Percentiles rank a stretch among this genome's conserved stretches.
Conservation (phyloP, 1,284 basidiomycete species). For the Apiotrichum veenhuisii region DNA sequence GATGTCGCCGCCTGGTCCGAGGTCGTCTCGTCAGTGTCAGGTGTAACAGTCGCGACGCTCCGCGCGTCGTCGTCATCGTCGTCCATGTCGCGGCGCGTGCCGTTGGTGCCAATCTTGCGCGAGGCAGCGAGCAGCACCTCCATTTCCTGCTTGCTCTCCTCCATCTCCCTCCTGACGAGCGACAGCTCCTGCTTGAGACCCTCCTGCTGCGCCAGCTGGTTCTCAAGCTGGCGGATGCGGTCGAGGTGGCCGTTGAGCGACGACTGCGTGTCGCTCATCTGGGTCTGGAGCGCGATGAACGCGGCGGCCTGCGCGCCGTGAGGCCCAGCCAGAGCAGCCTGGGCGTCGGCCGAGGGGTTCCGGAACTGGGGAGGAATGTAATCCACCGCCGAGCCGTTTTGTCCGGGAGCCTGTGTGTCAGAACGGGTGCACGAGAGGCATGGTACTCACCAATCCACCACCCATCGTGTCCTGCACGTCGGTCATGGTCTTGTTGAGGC, state of each 20-base stretch:
- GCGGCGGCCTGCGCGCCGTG: slow-evolving; percentile 46
- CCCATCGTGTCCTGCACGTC: slow-evolving; percentile 91
- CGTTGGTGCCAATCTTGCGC: slow-evolving; percentile 31
- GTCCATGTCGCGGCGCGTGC: slow-evolving; percentile 54
- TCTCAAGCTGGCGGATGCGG: slow-evolving; percentile 78
- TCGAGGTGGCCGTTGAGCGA: slow-evolving; percentile 76
- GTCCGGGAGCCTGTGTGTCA: slow-evolving; percentile 50
- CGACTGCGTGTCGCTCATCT: slow-evolving; percentile 80
- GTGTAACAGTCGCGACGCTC: slow-evolving; percentile 44
- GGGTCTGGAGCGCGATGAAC: slow-evolving; percentile 67
- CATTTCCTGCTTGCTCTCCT: slow-evolving; percentile 53
- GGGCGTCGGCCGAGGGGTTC: slow-evolving; percentile 38
- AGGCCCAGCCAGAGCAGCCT: slow-evolving; percentile 46
- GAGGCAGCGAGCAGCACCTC: slow-evolving; percentile 32
- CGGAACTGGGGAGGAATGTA: slow-evolving; percentile 46
- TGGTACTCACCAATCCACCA: slow-evolving; percentile 64
- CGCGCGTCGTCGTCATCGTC: slow-evolving; percentile 51
- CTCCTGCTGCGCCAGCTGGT: slow-evolving; percentile 76
- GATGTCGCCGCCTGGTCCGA: neutral
- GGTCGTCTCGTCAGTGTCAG: slow-evolving; percentile 35
- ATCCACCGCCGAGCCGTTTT: slow-evolving; percentile 46
- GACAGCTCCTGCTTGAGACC: slow-evolving; percentile 75
- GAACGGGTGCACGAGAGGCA: neutral
- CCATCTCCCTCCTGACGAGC: slow-evolving; percentile 66
- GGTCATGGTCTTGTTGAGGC: slow-evolving; percentile 73